Conservation (phyloP, 2,329 filamentous ascomycete species). For the Beauveria pseudobassiana region DNA sequence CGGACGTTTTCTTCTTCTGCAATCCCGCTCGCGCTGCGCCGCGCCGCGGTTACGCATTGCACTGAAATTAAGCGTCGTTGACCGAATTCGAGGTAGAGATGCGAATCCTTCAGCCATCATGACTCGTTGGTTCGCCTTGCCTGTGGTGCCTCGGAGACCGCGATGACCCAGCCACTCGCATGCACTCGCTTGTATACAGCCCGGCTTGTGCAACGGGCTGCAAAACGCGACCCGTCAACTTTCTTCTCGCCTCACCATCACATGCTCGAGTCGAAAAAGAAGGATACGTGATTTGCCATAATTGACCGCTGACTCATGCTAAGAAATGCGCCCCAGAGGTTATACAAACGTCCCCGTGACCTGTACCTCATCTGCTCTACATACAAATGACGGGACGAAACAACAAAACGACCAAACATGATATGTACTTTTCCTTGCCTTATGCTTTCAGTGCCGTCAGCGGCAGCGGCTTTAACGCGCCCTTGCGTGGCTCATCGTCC, state of each 20-base stretch:
- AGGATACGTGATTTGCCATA: neutral
- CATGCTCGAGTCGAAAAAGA: neutral
- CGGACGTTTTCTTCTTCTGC: neutral
- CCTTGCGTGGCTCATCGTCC: conserved; percentile 58
- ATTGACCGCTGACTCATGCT: conserved; percentile 8
- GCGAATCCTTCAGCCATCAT: neutral
- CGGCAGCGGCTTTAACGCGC: conserved; percentile 37
- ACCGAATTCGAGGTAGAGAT: conserved; percentile 1
- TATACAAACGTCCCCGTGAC: conserved; percentile 8
- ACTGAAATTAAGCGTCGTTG: neutral
- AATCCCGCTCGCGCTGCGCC: neutral
- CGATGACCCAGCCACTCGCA: neutral
- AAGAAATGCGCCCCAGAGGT: conserved; percentile 1
- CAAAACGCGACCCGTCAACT: neutral
- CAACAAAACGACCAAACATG: neutral
- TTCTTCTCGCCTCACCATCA: neutral
- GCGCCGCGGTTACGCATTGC: neutral
- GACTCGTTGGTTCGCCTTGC: neutral
- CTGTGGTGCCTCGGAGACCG: neutral
- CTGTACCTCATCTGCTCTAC: neutral
- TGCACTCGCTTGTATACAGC: neutral
- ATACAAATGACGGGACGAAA: neutral
- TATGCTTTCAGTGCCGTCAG: conserved; percentile 12
- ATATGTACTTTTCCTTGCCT: conserved; percentile 2
- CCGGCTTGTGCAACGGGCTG: neutral